Base-by-base conservation (phyloP, 805 yeast species). In the Starmerella potacharoeniae region DNA sequence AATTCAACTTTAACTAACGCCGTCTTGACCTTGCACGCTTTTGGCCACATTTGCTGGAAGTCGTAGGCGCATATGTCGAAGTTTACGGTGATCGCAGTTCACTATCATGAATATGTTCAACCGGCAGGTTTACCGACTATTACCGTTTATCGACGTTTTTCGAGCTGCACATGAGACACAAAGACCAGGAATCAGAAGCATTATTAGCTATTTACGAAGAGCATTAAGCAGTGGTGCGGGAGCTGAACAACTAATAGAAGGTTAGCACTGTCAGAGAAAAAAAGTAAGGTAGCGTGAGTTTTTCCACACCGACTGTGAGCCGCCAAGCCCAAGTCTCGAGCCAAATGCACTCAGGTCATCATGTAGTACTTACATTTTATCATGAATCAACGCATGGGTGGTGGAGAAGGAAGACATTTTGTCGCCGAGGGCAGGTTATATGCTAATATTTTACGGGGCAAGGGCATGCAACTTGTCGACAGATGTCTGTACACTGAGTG, bases 291-390 rank as follows among this genome's bases (percentile, higher is more conserved):
- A 89, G 96, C 96, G 83, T 79, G 95, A 81, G 76, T 86, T 86
- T 86, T 86, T 89, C 96, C 96, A 89, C 96, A 89, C 78, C 90
- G 89, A 85, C 89, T 76, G 71, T 75, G 77, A 69, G 85, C 60
- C 60, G 60, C 56, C 55, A 57, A 55, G 60, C 62, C 58, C 22
- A 45, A 8, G 60, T 85, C 96, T 88, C 95, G 96, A 89, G 96
- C 96, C 96, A 89, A 89, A 89, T 89, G 96, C 96, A 87, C 95
- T 89, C 96, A 74, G 74, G 83, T 86, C 95, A 86, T 86, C 95
- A 86, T 80, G 59, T 70, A 64, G 59, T 70, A 64, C 64, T 64
- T 65, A 66, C 69, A 42, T n/a, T 60, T 60, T 49, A 49, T 39
- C 13, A 5, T 16, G 22, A 28, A 22, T 5, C 33, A 22, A 14